These are phyloP conservation scores for Pleurotus sapidus DNA, from an alignment of 768 basidiomycete genomes.

Conservation along the genomic window DNA sequence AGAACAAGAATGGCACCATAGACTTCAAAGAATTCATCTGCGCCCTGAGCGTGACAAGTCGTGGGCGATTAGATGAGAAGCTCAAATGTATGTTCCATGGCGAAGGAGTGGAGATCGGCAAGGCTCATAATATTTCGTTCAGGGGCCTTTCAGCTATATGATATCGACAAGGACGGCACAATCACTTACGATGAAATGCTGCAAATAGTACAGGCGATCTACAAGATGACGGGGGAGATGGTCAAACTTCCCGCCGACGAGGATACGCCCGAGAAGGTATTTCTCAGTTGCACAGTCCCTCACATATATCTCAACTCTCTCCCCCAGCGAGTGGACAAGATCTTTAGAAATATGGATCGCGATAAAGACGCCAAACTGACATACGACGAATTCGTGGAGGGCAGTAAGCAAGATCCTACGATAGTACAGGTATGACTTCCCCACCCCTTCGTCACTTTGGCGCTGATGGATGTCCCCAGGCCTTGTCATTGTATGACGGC, in stretches of 20 bases:
- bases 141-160: constrained; percentile 99
- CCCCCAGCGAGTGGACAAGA: constrained; percentile 92
- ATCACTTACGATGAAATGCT: constrained; percentile 99
- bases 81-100: constrained; percentile 75
- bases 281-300: constrained; percentile 10
- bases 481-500: constrained; percentile 92
- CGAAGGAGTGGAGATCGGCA: constrained; percentile 7
- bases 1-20: constrained; percentile 94
- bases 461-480: constrained; percentile 40
- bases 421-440: constrained; percentile 80
- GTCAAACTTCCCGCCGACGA: constrained; percentile 97
- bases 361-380: constrained; percentile 93
- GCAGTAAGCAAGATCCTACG: constrained; percentile 97
- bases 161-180: constrained; percentile 96
- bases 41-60: constrained; percentile 91
- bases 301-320: constrained; percentile 9
- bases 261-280: constrained; percentile 98
- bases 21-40: constrained; percentile 99
- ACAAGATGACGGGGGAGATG: constrained; percentile 99
- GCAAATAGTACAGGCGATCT: constrained; percentile 95
- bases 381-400: constrained; percentile 97
- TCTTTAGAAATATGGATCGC: constrained; percentile 96
- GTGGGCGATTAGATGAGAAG: constrained; percentile 95
- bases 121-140: constrained; percentile 19
- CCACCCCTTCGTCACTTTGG: background rate